phyloP scores from a whole-genome alignment of 1,139 yeast genomes.

The Pichia sp. region DNA sequence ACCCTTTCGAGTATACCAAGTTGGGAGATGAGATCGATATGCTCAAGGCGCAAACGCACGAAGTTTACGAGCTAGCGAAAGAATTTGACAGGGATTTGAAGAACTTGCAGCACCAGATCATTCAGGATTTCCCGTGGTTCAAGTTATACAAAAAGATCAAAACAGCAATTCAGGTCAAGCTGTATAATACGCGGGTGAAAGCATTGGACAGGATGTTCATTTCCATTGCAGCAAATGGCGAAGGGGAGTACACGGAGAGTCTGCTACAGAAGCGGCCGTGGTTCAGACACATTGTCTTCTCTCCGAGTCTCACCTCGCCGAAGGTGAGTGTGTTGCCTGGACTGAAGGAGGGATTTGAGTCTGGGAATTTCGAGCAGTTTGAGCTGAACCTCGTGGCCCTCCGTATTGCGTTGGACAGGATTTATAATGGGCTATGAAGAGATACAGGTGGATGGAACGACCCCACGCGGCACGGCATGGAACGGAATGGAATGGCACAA shows the following conservation, averaged over 20 bases:
- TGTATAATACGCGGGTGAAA: slow-evolving; percentile 50
- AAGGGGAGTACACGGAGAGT: slow-evolving; percentile 15
- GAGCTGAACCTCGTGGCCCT: slow-evolving; percentile 19
- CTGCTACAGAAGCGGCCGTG: slow-evolving; percentile 35
- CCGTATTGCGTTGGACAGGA: slow-evolving; percentile 8
- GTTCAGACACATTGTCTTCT: slow-evolving; percentile 43
- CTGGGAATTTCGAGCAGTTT: slow-evolving; percentile 30
- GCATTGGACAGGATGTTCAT: slow-evolving; percentile 45
- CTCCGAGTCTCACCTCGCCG: slow-evolving; percentile 30
- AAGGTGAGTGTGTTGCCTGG: slow-evolving; percentile 37
- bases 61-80: slow-evolving; percentile 14
- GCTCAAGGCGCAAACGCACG: neutral
- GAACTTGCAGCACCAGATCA: slow-evolving; percentile 45
- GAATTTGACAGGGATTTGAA: slow-evolving; percentile 26
- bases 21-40: slow-evolving; percentile 12
- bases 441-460: too few species aligned
- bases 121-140: slow-evolving; percentile 71
- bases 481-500: too few species aligned
- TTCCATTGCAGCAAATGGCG: slow-evolving; percentile 1
- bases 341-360: slow-evolving; percentile 37
- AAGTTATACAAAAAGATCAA: slow-evolving; percentile 51
- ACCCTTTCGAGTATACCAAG: slow-evolving; percentile 12
- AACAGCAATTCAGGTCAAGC: slow-evolving; percentile 54
- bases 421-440: neutral
- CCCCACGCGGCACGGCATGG: too few species aligned